Evolutionary conservation across 352 stramenopile genomes (phyloP).

Genomic region (Phytophthora colocasiae): DNA sequence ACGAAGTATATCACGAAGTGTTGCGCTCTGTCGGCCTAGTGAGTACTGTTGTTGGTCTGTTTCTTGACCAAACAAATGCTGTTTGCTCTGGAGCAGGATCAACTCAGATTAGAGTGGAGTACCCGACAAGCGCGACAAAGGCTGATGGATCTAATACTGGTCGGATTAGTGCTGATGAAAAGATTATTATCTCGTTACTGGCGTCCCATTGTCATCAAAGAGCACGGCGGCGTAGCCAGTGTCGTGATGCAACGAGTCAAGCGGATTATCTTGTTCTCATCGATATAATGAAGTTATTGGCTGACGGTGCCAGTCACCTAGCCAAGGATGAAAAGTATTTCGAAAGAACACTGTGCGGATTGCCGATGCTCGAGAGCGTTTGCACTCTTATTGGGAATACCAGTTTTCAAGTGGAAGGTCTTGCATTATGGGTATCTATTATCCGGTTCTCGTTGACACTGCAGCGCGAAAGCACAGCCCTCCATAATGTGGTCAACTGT

Average conservation of each 20-base stretch:
- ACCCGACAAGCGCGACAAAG: constrained; percentile 55
- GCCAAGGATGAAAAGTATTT: constrained; percentile 40
- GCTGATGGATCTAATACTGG: constrained; percentile 32
- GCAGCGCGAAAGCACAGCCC: constrained; percentile 43
- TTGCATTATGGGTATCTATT: constrained; percentile 51
- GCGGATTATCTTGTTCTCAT: constrained; percentile 49
- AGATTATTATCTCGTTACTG: constrained; percentile 45
- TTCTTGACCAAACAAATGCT: constrained; percentile 47
- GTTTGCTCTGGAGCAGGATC: constrained; percentile 33
- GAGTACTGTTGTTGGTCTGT: constrained; percentile 46
- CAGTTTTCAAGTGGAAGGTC: constrained; percentile 40
- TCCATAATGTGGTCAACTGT: constrained; percentile 61
- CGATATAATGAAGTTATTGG: constrained; percentile 51
- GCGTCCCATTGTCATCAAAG: constrained; percentile 66
- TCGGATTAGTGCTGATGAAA: constrained; percentile 39
- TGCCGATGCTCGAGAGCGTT: constrained; percentile 55
- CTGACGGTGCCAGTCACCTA: constrained; percentile 11
- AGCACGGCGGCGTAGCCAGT: constrained; percentile 13
- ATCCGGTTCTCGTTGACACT: constrained; percentile 40
- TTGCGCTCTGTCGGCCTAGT: constrained; percentile 48
- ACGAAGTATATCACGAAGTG: constrained; percentile 51
- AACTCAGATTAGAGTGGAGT: constrained; percentile 55
- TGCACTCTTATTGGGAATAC: constrained; percentile 44
- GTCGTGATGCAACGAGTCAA: constrained; percentile 19
- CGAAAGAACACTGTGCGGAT: constrained; percentile 40